phyloP scores from a whole-genome alignment of 1,284 basidiomycete species.

The Mixia osmundae region DNA sequence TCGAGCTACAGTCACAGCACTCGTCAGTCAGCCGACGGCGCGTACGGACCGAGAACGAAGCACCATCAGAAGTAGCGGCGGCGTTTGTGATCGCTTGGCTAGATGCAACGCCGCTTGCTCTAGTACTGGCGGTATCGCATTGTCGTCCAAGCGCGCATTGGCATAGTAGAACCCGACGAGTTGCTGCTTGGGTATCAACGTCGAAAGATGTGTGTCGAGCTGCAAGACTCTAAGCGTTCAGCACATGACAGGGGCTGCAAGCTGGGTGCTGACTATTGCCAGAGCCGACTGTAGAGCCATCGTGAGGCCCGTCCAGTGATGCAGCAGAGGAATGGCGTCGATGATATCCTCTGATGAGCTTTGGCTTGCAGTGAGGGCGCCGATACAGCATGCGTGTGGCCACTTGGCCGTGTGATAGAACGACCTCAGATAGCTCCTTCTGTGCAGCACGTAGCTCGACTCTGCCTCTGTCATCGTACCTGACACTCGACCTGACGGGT shows the following conservation, averaged over 20 bases:
- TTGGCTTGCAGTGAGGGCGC: slow-evolving; percentile 22
- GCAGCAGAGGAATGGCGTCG: slow-evolving; percentile 46
- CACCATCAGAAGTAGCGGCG: no score
- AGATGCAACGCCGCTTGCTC: no score
- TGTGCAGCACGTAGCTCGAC: no score
- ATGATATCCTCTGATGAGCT: slow-evolving; percentile 10
- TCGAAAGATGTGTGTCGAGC: slow-evolving; percentile 21
- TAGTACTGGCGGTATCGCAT: no score
- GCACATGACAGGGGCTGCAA: not conserved
- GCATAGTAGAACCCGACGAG: slow-evolving; percentile 51
- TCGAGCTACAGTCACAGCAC: no score
- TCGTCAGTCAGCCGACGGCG: no score
- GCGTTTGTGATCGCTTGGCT: no score
- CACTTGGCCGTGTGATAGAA: slow-evolving; percentile 41
- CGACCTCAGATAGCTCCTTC: slow-evolving; percentile 39
- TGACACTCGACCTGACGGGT: no score
- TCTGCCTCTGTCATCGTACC: no score
- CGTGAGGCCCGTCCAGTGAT: slow-evolving; percentile 50
- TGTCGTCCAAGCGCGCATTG: slow-evolving; percentile 35
- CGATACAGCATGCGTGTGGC: slow-evolving; percentile 20
- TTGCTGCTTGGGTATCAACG: slow-evolving; percentile 28
- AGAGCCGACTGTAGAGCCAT: slow-evolving; percentile 58
- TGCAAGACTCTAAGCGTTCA: not conserved
- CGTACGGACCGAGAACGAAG: no score
- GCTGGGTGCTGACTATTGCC: slow-evolving; percentile 31